Conservation (phyloP, 139 green algal species). For the Asterochloris sp. region DNA sequence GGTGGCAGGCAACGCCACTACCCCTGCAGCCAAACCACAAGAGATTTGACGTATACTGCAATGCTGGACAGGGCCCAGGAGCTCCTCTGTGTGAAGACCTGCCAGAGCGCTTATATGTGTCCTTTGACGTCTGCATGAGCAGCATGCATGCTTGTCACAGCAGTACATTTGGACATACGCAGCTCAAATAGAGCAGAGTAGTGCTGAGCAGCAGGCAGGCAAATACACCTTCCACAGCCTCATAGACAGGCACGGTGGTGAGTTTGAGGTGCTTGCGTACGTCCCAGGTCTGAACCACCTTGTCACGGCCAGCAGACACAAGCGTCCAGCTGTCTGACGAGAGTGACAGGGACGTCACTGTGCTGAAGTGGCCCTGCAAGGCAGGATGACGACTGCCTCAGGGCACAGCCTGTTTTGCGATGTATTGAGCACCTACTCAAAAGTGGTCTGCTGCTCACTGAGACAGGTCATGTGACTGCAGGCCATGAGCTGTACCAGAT, state of each 20-base stretch:
- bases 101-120: too few species aligned
- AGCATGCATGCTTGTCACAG: too few species aligned
- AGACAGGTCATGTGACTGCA: too few species aligned
- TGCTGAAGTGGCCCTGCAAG: conserved; percentile 74
- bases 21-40: conserved; percentile 17
- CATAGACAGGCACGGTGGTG: conserved; percentile 76
- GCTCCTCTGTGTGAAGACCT: too few species aligned
- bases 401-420: too few species aligned
- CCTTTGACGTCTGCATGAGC: too few species aligned
- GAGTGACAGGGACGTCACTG: conserved; percentile 76
- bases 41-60: too few species aligned
- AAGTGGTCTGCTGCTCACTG: too few species aligned
- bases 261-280: conserved; percentile 54
- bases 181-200: not conserved
- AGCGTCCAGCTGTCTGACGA: conserved; percentile 68
- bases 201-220: not conserved
- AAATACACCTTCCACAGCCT: conserved; percentile 76
- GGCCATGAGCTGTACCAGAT: too few species aligned
- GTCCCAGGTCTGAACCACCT: conserved; percentile 81
- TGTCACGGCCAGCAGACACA: conserved; percentile 56
- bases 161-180: not conserved
- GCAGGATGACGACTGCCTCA: too few species aligned
- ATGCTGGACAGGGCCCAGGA: too few species aligned
- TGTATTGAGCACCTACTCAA: too few species aligned
- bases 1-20: conserved; percentile 28